phyloP scores from a whole-genome alignment of 257 asterid genomes.

The Nicotiana otophora region DNA sequence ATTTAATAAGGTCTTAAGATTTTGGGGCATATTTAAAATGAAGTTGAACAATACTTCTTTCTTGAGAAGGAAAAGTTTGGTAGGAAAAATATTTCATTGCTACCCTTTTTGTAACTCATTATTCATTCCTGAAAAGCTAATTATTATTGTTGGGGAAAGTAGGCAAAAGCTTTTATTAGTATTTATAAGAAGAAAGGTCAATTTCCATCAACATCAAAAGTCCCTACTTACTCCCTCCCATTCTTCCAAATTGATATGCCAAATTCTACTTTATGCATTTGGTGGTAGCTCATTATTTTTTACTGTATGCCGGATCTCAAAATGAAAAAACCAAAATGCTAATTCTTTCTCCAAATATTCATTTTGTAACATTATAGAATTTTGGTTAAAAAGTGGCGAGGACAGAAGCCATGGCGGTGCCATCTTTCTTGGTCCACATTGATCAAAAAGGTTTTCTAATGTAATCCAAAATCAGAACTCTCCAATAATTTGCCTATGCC shows the following conservation, averaged over 20 bases:
- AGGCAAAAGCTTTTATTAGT: not conserved
- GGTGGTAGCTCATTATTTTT: not conserved
- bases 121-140: not conserved
- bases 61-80: not conserved
- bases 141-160: not conserved
- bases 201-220: not conserved
- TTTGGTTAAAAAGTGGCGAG: not conserved
- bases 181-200: not conserved
- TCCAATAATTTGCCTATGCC: conserved; percentile 3
- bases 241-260: conserved; percentile 8
- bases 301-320: not conserved
- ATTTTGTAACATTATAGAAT: not conserved
- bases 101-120: not conserved
- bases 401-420: conserved; percentile 1
- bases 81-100: not conserved
- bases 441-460: not conserved
- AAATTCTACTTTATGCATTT: conserved; percentile 6
- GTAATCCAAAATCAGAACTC: conserved; percentile 7
- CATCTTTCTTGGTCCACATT: conserved; percentile 11
- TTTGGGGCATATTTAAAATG: not conserved
- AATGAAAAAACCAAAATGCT: not conserved
- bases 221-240: too few relatives aligned
- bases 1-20: too few relatives aligned
- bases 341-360: not conserved
- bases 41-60: not conserved